Evolutionary conservation across 306 rosid genomes (phyloP).

Genomic region (Trifolium fragiferum): DNA sequence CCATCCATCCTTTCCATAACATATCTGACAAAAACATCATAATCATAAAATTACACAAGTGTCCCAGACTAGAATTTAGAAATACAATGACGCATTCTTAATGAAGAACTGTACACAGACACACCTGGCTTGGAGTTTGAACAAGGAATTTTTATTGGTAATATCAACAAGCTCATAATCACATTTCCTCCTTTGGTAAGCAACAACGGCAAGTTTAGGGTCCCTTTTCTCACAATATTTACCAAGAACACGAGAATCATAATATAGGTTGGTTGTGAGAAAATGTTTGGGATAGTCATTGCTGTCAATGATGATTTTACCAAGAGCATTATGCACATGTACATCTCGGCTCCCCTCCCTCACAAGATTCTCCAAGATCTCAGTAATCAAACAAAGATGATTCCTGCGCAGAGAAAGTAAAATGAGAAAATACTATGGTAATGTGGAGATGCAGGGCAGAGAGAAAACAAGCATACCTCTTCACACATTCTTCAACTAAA

Average conservation of each 20-base stretch:
- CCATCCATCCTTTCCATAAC: constrained; percentile 95
- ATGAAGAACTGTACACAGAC: constrained; percentile 40
- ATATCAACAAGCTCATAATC: constrained; percentile 89
- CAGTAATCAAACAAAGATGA: constrained; percentile 80
- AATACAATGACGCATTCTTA: constrained; percentile 9
- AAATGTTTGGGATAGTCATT: constrained; percentile 92
- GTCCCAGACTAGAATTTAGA: background rate
- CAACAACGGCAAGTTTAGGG: constrained; percentile 97
- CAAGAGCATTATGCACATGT: constrained; percentile 89
- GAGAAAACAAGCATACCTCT: constrained; percentile 58
- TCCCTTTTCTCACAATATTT: constrained; percentile 94
- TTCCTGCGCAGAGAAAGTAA: constrained; percentile 55
- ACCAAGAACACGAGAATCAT: constrained; percentile 92
- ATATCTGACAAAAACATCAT: constrained; percentile 59
- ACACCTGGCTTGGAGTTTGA: constrained; percentile 84
- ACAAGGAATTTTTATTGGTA: constrained; percentile 85
- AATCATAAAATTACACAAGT: constrained; percentile 35
- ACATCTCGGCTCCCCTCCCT: constrained; percentile 57
- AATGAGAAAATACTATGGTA: constrained; percentile 25
- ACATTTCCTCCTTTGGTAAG: constrained; percentile 91
- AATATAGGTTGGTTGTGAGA: constrained; percentile 90
- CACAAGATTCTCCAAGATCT: constrained; percentile 74
- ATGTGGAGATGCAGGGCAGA: constrained; percentile 18
- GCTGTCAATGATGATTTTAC: constrained; percentile 93
- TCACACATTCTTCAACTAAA: constrained; percentile 86